phyloP scores from a whole-genome alignment of 2,329 filamentous ascomycete species.

The Arthrobotrys sinensis region DNA sequence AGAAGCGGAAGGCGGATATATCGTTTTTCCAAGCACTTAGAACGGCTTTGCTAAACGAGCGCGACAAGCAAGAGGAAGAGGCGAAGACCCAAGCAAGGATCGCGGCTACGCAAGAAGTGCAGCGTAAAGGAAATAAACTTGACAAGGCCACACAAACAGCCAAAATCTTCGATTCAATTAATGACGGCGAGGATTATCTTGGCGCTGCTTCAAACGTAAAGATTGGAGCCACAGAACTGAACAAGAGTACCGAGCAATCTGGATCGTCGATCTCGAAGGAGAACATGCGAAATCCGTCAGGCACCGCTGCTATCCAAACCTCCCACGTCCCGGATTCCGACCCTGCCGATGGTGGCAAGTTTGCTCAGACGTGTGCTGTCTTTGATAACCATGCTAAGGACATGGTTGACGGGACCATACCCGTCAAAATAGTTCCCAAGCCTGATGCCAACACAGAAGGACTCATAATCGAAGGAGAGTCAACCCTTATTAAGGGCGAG shows the following conservation, averaged over 20 bases:
- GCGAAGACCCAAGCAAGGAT: constrained; percentile 23
- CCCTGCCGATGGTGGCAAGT: constrained; percentile 41
- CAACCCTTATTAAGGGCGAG: constrained; percentile 46
- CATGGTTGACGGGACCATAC: constrained; percentile 23
- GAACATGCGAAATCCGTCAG: constrained; percentile 19
- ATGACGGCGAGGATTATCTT: constrained; percentile 59
- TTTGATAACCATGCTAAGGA: constrained; percentile 46
- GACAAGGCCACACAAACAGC: constrained; percentile 51
- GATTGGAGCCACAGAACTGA: constrained; percentile 27
- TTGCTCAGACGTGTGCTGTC: constrained; percentile 51
- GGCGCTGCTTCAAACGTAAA: constrained; percentile 44
- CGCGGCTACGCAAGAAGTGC: constrained; percentile 29
- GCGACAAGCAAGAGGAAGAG: constrained; percentile 27
- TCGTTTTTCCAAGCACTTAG: constrained; percentile 51
- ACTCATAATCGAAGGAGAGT: constrained; percentile 30
- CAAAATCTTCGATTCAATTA: constrained; percentile 57
- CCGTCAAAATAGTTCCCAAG: constrained; percentile 28
- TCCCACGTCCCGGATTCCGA: constrained; percentile 6
- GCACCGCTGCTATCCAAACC: background rate
- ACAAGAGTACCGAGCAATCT: constrained; percentile 1
- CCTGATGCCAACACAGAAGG: background rate
- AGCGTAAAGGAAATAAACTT: constrained; percentile 33
- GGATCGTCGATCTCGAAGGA: constrained; percentile 36
- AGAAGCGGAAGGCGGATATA: constrained; percentile 35
- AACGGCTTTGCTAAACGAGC: constrained; percentile 45